A percentile compares a stretch with the other conserved stretches of the same genome.
Evolutionary conservation across 2,329 filamentous ascomycete genomes (phyloP).

Genomic region (Alternaria tenuissima): DNA sequence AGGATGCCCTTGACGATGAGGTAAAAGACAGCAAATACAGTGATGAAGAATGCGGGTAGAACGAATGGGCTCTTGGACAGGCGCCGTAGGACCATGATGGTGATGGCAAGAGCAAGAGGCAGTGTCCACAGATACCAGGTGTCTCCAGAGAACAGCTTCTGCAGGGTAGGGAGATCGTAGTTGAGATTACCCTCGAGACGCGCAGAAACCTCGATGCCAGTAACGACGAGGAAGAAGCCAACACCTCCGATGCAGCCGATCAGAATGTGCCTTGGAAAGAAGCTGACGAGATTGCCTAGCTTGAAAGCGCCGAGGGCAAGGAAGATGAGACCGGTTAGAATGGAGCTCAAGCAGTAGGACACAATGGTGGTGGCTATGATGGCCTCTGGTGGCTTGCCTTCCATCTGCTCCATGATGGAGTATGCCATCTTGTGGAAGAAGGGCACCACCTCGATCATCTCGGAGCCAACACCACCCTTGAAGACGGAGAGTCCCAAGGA

Average conservation of each 20-base stretch:
- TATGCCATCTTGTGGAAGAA: conserved; percentile 99
- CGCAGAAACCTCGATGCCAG: conserved; percentile 92
- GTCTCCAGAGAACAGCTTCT: conserved; percentile 74
- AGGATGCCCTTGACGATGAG: conserved; percentile 76
- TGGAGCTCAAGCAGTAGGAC: conserved; percentile 86
- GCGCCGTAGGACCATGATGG: conserved; percentile 78
- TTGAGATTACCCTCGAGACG: conserved; percentile 84
- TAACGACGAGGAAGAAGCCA: conserved; percentile 91
- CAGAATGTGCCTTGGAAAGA: conserved; percentile 94
- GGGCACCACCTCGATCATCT: conserved; percentile 97
- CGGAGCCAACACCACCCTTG: conserved; percentile 88
- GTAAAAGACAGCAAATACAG: conserved; percentile 80
- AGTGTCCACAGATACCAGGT: conserved; percentile 84
- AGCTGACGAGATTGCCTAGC: conserved; percentile 91
- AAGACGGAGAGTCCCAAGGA: conserved; percentile 87
- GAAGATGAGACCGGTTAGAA: conserved; percentile 91
- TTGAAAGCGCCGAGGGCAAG: conserved; percentile 87
- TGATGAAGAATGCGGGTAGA: conserved; percentile 84
- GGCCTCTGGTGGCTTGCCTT: conserved; percentile 80
- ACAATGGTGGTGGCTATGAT: conserved; percentile 95
- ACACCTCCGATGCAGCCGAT: conserved; percentile 98
- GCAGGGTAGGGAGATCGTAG: conserved; percentile 79
- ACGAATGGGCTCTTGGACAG: conserved; percentile 84
- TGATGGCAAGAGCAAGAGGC: conserved; percentile 77
- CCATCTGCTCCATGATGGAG: conserved; percentile 80